Percentiles rank a stretch among this genome's conserved stretches.
Evolutionary conservation across 2,329 filamentous ascomycete species (phyloP).

Genomic region (Fusarium piperis): DNA sequence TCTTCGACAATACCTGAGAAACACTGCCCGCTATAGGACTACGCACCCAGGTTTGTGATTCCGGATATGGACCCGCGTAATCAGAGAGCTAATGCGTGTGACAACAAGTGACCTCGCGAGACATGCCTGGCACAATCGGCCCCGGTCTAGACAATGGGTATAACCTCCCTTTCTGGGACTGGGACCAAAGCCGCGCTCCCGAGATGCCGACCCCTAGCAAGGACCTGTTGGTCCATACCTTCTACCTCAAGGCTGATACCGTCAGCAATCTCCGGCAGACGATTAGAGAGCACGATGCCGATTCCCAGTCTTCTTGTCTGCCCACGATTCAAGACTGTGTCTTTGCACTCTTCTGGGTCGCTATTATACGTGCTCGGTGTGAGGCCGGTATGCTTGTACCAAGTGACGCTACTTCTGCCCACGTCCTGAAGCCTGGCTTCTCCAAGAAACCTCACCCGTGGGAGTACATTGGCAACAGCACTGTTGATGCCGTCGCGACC

Average conservation of each 20-base stretch:
- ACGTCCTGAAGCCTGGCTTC: conserved; percentile 18
- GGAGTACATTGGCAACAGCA: conserved; percentile 30
- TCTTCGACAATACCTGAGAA: conserved; percentile 20
- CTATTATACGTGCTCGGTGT: conserved; percentile 22
- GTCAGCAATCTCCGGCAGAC: not conserved
- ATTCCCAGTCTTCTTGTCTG: not conserved
- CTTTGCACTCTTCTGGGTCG: conserved; percentile 30
- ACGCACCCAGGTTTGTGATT: conserved; percentile 13
- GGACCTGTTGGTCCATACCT: not conserved
- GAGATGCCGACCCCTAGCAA: not conserved
- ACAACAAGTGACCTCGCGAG: conserved; percentile 3
- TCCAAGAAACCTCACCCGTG: not conserved
- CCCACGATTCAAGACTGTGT: conserved; percentile 21
- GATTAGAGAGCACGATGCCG: not conserved
- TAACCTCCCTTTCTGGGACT: conserved; percentile 28
- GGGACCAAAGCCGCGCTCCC: not conserved
- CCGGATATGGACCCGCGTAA: not conserved
- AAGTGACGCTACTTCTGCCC: not conserved
- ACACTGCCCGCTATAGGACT: not conserved
- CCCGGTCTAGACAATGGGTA: not conserved
- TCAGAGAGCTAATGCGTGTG: conserved; percentile 5
- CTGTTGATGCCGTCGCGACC: conserved; percentile 16
- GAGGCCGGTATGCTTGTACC: not conserved
- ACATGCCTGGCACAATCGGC: not conserved
- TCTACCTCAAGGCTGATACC: not conserved